Conservation (phyloP, 2,329 filamentous ascomycete genomes). For the Apiospora hydei region DNA sequence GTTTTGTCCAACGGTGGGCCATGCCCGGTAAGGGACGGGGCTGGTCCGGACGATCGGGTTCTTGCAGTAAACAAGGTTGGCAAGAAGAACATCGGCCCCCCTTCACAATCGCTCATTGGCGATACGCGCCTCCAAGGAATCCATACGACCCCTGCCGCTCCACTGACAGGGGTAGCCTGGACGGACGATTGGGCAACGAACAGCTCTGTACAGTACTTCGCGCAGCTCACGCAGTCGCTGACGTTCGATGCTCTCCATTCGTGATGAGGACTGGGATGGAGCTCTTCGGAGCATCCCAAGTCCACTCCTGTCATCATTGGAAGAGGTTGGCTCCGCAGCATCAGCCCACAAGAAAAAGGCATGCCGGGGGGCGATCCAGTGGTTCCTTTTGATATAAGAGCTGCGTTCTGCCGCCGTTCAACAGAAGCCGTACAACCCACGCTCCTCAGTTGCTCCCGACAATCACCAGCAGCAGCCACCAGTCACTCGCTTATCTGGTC, state of each 20-base stretch:
- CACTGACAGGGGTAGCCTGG: background rate
- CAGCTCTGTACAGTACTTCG: background rate
- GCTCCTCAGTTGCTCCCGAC: slow-evolving; percentile 15
- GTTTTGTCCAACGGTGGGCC: slow-evolving; percentile 20
- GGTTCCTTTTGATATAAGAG: slow-evolving; percentile 10
- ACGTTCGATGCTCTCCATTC: slow-evolving; percentile 16
- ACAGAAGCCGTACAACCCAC: background rate
- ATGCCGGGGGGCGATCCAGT: background rate
- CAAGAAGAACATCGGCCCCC: slow-evolving; percentile 1
- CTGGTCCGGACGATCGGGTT: slow-evolving; percentile 20
- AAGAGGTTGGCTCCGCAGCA: slow-evolving; percentile 13
- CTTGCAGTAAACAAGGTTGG: slow-evolving; percentile 20
- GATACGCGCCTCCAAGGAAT: slow-evolving; percentile 7
- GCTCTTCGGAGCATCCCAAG: background rate
- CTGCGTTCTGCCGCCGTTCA: background rate
- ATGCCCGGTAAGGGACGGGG: slow-evolving; percentile 3
- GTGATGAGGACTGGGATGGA: slow-evolving; percentile 2
- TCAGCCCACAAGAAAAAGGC: slow-evolving; percentile 16
- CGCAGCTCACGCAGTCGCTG: background rate
- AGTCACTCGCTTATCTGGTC: slow-evolving; percentile 20
- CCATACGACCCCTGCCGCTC: slow-evolving; percentile 18
- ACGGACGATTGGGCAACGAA: slow-evolving; percentile 2
- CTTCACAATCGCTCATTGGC: slow-evolving; percentile 3
- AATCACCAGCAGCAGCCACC: slow-evolving; percentile 14
- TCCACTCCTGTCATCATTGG: slow-evolving; percentile 5